phyloP scores from a whole-genome alignment of 2,329 filamentous ascomycete genomes.

The Ophiostoma ulmi region DNA sequence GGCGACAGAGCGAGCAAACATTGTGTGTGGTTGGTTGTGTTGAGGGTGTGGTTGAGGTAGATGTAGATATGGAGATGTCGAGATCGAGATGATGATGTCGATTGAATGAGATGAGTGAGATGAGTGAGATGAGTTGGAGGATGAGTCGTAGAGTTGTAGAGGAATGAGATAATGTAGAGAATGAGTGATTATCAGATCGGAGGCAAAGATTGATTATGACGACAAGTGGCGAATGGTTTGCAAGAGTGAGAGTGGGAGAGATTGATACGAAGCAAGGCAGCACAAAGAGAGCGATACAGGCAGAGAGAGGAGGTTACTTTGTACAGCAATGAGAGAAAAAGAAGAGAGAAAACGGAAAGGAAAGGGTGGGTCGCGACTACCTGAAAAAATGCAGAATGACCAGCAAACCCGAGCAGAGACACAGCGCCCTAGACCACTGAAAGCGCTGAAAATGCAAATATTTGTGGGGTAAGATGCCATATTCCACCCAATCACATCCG shows the following conservation, averaged over 20 bases:
- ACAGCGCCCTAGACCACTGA: conserved; percentile 5
- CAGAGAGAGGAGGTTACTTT: background rate
- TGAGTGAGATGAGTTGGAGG: background rate
- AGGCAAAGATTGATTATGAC: conserved; percentile 3
- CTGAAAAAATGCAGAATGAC: conserved; percentile 13
- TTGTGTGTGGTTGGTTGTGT: conserved; percentile 17
- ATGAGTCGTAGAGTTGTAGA: background rate
- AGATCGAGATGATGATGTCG: background rate
- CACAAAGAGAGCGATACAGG: background rate
- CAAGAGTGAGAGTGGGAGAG: background rate
- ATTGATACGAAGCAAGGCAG: background rate
- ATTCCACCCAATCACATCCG: conserved; percentile 7
- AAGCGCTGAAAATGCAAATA: background rate
- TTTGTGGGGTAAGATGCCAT: background rate
- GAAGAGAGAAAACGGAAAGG: background rate
- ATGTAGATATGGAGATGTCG: background rate
- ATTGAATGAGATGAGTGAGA: background rate
- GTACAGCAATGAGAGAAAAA: background rate
- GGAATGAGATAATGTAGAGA: background rate
- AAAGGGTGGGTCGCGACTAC: conserved; percentile 12
- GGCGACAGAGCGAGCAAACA: conserved; percentile 26
- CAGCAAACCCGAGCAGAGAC: background rate
- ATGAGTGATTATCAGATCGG: background rate
- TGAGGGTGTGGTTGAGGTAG: background rate
- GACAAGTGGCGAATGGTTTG: conserved; percentile 7